Evolutionary conservation across 2,329 filamentous ascomycete species (phyloP).

Genomic region (Ascochyta pisi): DNA sequence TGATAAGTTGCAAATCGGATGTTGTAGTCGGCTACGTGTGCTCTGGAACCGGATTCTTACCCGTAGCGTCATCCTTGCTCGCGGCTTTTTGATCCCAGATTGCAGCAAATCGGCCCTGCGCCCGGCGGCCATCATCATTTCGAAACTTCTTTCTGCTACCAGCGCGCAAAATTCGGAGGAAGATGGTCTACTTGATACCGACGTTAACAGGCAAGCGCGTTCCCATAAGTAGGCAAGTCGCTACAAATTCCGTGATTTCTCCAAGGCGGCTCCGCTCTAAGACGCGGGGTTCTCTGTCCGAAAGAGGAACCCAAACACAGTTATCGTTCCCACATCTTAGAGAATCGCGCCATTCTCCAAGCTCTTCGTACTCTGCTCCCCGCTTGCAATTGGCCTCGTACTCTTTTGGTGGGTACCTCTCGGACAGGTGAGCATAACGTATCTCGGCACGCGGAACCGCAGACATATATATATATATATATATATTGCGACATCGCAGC

Average conservation of each 20-base stretch:
- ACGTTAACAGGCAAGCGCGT: background rate
- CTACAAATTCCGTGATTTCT: slow-evolving; percentile 4
- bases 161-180: no score
- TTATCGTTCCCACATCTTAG: slow-evolving; percentile 4
- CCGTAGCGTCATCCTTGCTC: no score
- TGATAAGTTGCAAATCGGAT: no score
- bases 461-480: slow-evolving; percentile 11
- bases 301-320: slow-evolving; percentile 10
- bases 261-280: slow-evolving; percentile 10
- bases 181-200: no score
- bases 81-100: no score
- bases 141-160: no score
- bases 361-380: background rate
- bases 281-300: slow-evolving; percentile 18
- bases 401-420: slow-evolving; percentile 4
- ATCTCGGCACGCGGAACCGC: slow-evolving; percentile 20
- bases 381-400: background rate
- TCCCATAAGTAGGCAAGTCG: background rate
- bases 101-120: no score
- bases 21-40: no score
- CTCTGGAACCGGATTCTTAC: no score
- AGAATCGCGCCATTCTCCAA: slow-evolving; percentile 8
- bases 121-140: no score
- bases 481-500: slow-evolving; percentile 6
- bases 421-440: slow-evolving; percentile 2